These are phyloP conservation scores for Trapa bicornis DNA, from an alignment of 345 rosid species.

Conservation along the genomic window DNA sequence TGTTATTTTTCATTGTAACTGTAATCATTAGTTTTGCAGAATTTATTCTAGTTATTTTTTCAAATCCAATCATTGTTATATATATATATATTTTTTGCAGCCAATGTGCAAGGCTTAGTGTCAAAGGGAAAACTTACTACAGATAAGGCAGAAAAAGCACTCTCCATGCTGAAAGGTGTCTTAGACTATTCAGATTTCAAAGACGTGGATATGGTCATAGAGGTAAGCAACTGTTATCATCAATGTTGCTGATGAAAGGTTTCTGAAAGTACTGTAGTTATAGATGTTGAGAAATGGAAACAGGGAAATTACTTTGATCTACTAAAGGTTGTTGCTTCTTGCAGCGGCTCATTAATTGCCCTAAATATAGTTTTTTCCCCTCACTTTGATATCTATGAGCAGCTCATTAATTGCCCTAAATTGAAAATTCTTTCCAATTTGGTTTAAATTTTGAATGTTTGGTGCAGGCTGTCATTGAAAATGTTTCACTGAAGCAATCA, in stretches of 20 bases:
- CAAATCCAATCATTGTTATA: background rate
- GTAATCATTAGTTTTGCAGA: background rate
- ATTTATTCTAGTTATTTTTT: background rate
- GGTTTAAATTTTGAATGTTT: background rate
- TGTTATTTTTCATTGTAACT: too few species aligned
- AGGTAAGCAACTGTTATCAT: constrained; percentile 31
- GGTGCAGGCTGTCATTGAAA: constrained; percentile 87
- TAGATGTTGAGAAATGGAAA: background rate
- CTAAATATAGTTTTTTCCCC: too few species aligned
- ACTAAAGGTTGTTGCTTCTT: background rate
- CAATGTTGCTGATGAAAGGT: background rate
- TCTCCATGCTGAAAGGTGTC: constrained; percentile 68
- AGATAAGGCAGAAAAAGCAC: constrained; percentile 62
- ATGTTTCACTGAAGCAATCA: constrained; percentile 67
- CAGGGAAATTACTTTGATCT: background rate
- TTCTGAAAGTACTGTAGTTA: background rate
- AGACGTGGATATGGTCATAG: constrained; percentile 93
- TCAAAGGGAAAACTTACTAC: constrained; percentile 51
- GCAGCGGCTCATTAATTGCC: background rate
- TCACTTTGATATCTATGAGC: too few species aligned
- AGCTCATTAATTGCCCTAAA: too few species aligned
- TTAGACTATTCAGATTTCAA: constrained; percentile 68
- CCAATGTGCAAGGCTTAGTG: constrained; percentile 57
- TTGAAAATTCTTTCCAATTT: background rate
- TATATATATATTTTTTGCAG: constrained; percentile 24